Evolutionary conservation across 805 yeast species (phyloP).

Genomic region (Saccharomyces paradoxus): DNA sequence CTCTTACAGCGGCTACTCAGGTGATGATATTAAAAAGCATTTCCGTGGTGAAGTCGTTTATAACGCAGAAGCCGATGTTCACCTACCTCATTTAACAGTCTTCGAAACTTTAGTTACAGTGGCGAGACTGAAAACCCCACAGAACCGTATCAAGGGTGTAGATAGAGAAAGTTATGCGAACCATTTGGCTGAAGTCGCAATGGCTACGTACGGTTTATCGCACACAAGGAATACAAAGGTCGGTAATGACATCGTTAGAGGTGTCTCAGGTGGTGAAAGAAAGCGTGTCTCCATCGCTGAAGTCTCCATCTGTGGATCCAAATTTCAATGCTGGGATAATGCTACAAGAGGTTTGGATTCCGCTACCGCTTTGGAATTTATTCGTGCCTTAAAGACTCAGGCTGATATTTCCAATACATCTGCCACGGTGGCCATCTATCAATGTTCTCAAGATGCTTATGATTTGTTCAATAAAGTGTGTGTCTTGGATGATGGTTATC

Average conservation of each 20-base stretch:
- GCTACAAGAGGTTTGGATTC: slow-evolving; percentile 62
- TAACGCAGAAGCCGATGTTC: slow-evolving; percentile 55
- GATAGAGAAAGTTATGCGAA: slow-evolving; percentile 40
- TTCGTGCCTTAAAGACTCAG: slow-evolving; percentile 44
- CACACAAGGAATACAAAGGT: slow-evolving; percentile 59
- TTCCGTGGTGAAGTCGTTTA: slow-evolving; percentile 57
- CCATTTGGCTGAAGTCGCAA: slow-evolving; percentile 42
- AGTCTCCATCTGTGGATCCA: slow-evolving; percentile 43
- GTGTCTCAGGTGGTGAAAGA: slow-evolving; percentile 72
- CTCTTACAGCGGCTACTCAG: slow-evolving; percentile 43
- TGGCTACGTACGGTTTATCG: slow-evolving; percentile 43
- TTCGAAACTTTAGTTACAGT: slow-evolving; percentile 51
- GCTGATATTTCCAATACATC: slow-evolving; percentile 44
- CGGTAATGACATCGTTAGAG: slow-evolving; percentile 52
- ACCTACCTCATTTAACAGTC: slow-evolving; percentile 55
- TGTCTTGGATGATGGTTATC: slow-evolving; percentile 48
- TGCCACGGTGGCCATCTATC: slow-evolving; percentile 55
- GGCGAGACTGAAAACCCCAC: slow-evolving; percentile 47
- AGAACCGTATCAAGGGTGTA: slow-evolving; percentile 44
- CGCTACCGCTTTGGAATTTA: slow-evolving; percentile 52
- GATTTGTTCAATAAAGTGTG: slow-evolving; percentile 47
- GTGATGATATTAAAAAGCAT: slow-evolving; percentile 20
- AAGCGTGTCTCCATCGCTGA: slow-evolving; percentile 71
- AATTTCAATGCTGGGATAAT: slow-evolving; percentile 48
- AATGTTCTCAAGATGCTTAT: slow-evolving; percentile 48